Conservation (phyloP, 352 stramenopile species). For the Globisporangium iwayamae region DNA sequence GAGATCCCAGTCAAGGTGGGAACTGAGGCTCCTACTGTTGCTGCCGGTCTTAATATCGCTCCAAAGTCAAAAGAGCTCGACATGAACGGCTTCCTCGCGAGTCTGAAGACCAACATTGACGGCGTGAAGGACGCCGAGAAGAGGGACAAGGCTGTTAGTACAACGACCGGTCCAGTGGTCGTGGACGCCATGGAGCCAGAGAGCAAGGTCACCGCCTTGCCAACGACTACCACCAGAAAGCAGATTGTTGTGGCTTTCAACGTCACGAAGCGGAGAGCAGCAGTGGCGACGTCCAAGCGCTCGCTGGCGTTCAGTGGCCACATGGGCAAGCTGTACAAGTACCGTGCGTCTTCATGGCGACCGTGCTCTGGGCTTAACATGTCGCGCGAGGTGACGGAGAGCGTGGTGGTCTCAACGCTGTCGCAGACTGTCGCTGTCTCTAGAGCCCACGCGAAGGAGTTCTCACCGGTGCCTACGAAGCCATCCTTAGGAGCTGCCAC, state of each 20-base stretch:
- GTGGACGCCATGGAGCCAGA: slow-evolving; percentile 15
- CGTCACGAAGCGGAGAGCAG: slow-evolving; percentile 18
- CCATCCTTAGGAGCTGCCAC: background rate
- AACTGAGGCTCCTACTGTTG: slow-evolving; percentile 10
- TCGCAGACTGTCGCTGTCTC: background rate
- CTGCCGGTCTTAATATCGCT: background rate
- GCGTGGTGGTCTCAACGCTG: background rate
- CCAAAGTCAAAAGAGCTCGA: slow-evolving; percentile 39
- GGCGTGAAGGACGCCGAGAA: slow-evolving; percentile 10
- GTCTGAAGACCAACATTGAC: slow-evolving; percentile 44
- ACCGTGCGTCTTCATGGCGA: slow-evolving; percentile 20
- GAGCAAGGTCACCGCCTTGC: background rate
- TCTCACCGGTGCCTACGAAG: slow-evolving; percentile 9
- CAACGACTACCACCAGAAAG: slow-evolving; percentile 7
- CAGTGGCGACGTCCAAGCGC: slow-evolving; percentile 17
- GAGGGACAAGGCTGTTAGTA: background rate
- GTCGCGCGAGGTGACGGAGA: slow-evolving; percentile 13
- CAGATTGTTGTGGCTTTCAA: slow-evolving; percentile 38
- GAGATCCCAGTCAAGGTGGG: slow-evolving; percentile 16
- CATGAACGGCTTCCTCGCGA: slow-evolving; percentile 69
- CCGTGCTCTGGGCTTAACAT: slow-evolving; percentile 26
- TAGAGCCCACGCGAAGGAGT: background rate
- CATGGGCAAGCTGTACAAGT: slow-evolving; percentile 36
- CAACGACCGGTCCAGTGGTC: background rate
- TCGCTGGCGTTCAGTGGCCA: slow-evolving; percentile 32